phyloP scores from a whole-genome alignment of 169 alveolate species.

The Plasmodium gonderi region DNA sequence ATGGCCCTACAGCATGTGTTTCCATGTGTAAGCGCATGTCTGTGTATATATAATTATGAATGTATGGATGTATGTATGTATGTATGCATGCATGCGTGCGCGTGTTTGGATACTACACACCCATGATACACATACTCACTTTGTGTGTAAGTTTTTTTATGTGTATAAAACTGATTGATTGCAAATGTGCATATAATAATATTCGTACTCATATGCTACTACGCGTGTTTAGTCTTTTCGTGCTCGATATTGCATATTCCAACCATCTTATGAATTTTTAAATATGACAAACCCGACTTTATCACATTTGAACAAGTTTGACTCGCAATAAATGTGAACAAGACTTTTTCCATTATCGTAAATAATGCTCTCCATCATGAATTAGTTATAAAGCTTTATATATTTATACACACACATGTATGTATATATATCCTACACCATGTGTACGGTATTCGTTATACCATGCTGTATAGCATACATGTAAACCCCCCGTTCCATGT shows the following conservation, averaged over 20 bases:
- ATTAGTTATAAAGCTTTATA: background rate
- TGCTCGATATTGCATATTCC: background rate
- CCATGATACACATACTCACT: no score
- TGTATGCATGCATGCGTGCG: background rate
- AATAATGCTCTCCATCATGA: background rate
- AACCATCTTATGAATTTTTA: background rate
- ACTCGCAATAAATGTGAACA: constrained; percentile 1
- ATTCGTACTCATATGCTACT: background rate
- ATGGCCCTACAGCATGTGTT: background rate
- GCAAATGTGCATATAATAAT: background rate
- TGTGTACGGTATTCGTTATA: background rate
- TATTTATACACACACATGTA: no score
- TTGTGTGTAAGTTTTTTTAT: background rate
- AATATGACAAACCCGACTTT: background rate
- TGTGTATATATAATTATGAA: background rate
- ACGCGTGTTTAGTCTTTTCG: background rate
- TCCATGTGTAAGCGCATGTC: background rate
- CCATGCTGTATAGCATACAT: background rate
- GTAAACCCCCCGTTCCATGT: background rate
- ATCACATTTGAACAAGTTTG: background rate
- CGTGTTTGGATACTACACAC: no score
- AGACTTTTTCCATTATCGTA: background rate
- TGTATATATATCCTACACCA: no score
- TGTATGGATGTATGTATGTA: no score
- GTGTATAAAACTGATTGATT: background rate